Conservation (phyloP, 306 rosid species). For the Gynostemma pentaphyllum region DNA sequence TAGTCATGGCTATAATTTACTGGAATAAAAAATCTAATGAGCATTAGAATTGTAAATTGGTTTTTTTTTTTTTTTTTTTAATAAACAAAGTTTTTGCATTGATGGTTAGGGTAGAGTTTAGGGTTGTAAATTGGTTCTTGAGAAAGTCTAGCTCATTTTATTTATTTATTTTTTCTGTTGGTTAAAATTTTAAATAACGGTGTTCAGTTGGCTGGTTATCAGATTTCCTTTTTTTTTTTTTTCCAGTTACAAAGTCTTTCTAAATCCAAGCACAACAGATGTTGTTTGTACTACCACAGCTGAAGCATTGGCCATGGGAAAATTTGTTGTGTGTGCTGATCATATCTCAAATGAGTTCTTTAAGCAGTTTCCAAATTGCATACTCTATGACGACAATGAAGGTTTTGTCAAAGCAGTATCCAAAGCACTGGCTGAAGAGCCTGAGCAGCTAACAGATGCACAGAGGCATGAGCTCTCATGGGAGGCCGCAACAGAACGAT, state of each 20-base stretch:
- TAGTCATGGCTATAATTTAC: background rate
- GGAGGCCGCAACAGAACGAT: conserved; percentile 87
- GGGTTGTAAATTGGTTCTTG: background rate
- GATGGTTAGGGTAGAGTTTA: no score
- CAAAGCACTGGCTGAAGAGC: conserved; percentile 49
- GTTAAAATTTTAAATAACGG: background rate
- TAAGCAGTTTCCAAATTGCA: conserved; percentile 84
- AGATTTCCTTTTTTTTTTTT: conserved; percentile 15
- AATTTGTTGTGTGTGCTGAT: conserved; percentile 67
- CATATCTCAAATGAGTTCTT: conserved; percentile 95
- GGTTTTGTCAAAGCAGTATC: conserved; percentile 51
- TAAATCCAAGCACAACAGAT: conserved; percentile 94
- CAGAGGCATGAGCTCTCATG: conserved; percentile 63
- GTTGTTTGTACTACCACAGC: conserved; percentile 98
- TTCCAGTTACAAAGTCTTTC: conserved; percentile 74
- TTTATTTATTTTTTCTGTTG: background rate
- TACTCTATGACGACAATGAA: conserved; percentile 31
- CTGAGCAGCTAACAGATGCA: conserved; percentile 51
- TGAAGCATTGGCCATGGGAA: conserved; percentile 96
- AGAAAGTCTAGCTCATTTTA: background rate
- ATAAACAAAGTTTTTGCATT: no score
- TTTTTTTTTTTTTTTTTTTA: no score
- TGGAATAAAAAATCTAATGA: background rate
- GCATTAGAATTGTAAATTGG: background rate
- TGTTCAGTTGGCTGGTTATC: background rate